Evolutionary conservation across 176 grass and related monocot genomes (phyloP).

Genomic region (Triticum timopheevii): DNA sequence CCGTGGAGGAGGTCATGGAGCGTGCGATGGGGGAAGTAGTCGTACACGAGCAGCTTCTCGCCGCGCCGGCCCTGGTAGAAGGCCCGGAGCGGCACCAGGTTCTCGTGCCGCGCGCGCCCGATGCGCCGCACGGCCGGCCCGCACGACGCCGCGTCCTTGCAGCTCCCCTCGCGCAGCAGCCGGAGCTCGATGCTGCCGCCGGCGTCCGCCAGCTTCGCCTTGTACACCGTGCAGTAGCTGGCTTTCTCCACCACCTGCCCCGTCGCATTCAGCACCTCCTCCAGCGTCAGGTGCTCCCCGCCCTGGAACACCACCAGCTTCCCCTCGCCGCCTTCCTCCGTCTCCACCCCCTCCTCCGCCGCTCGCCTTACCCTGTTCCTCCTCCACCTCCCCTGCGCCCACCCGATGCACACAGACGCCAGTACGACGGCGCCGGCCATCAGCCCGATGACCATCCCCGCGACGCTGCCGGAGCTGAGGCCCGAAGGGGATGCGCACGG

Average conservation of each 20-base stretch:
- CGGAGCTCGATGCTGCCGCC: conserved; percentile 28
- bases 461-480: neutral
- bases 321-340: neutral
- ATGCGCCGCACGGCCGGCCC: conserved; percentile 49
- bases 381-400: neutral
- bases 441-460: neutral
- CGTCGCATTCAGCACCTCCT: neutral
- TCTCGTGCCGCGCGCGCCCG: conserved; percentile 60
- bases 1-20: neutral
- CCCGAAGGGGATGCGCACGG: neutral
- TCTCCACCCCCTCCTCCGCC: neutral
- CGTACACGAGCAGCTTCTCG: neutral
- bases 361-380: neutral
- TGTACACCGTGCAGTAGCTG: neutral
- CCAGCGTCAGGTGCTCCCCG: neutral
- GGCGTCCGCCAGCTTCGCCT: neutral
- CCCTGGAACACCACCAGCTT: neutral
- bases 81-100: conserved; percentile 64
- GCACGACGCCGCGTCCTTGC: conserved; percentile 48
- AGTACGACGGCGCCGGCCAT: neutral
- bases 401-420: neutral
- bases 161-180: conserved; percentile 64
- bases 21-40: neutral
- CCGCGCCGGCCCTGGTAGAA: conserved; percentile 45
- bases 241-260: neutral